Evolutionary conservation across 148 eudicot genomes (phyloP), one percentile per base, ranked within the genome.

Genomic region (Pouteria glomerata): DNA sequence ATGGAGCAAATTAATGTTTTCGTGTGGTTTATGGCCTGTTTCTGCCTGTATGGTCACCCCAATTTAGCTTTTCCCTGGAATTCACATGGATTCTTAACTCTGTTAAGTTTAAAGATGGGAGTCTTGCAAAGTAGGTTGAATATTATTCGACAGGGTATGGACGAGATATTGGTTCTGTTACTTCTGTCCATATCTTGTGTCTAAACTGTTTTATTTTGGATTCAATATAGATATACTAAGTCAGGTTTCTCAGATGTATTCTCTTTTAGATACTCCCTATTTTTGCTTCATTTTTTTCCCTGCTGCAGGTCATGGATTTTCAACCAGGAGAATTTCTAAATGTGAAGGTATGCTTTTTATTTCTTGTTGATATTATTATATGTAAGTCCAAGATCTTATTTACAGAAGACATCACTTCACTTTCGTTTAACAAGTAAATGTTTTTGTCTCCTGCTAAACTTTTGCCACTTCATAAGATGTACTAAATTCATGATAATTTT

Each of bases 291-390:
- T 30, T 47, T 56, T 71, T 35, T 52, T 62, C 48, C 4, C 1
- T 52, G 57, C 16, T 78, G 83, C 90, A 91, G 99, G 86, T 95
- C 78, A 95, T 95, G 99, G 99, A 95, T 82, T 95, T 95, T 57
- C 93, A 95, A 83, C 99, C 97, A 24, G 99, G 99, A 56, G 99
- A 95, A 81, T 95, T 84, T 80, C 96, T 95, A 55, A 91, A 95
- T 59, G 94, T 95, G 60, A 95, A 95, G 99, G 99, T 95, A 82
- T 51, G 42, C 41, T 45, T 56, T 58, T 47, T 18, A 5, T 33
- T 64, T 51, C 19, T 33, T 18, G 31, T 3, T 44, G n/a, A 14
- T 21, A 41, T 39, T 35, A 33, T n/a, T 56, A 16, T 41, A 56
- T 69, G 4, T 21, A 53, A 37, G 16, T 3, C 52, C 53, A 57